Evolutionary conservation across 495 filamentous ascomycete genomes (phyloP), one percentile per base, ranked within the genome.

Genomic region (Aspergillus taichungensis): DNA sequence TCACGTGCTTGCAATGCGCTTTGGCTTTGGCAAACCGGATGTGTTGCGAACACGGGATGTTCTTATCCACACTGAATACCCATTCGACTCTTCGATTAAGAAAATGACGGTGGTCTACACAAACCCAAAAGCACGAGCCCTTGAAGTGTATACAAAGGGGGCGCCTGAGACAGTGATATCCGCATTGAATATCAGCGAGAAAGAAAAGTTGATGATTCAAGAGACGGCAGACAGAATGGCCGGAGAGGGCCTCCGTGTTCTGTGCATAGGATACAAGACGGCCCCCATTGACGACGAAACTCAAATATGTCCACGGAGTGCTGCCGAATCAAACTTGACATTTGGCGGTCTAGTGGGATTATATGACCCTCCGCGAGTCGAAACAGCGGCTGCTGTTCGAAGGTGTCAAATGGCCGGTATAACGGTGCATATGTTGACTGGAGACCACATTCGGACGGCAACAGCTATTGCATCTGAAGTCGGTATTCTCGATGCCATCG

Each of bases 61-160:
- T 72, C 69, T 75, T 40, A 79, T 87, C 49, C 59, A 81, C 11
- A 76, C 75, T 31, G 87, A 92, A 60, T 90, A 85, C 53, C 83
- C 84, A 6, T 92, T 92, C 45, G 86, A 92, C 57, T 85, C 80
- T 43, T 72, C 71, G 37, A 83, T 92, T 67, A 92, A 91, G 68
- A 77, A 82, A 42, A 92, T 92, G 87, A 83, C 84, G 18, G 84
- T 88, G 42, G 67, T 88, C 32, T 92, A 87, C 57, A 50, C 49
- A 1, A 61, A 64, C 11, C 18, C 45, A 3, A 27, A 30, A 6
- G 40, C 53, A 2, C 52, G 59, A 0, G 49, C 67, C 46, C 76
- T 69, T 34, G 56, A 81, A 28, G 70, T 87, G 5, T 85, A 80
- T 47, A 76, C 75, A 30, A 86, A 85, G 47, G 82, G 82, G 28